A percentile compares a stretch with the other conserved stretches of the same genome.
Evolutionary conservation across 192 early-diverging fungal species (phyloP).

Genomic region (Coemansia sp.): DNA sequence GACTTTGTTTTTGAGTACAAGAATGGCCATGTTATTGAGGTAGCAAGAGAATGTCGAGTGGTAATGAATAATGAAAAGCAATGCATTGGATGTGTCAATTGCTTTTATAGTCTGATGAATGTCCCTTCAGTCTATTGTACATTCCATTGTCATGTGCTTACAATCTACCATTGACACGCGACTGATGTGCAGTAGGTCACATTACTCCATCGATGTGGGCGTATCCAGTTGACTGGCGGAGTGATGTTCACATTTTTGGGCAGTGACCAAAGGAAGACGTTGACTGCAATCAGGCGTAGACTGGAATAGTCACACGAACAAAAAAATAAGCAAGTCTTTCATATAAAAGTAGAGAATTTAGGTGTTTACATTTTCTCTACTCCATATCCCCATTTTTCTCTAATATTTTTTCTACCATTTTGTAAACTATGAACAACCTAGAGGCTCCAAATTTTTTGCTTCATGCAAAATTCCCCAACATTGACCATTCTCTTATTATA

Average conservation of each 20-base stretch:
- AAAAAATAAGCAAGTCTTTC: background rate
- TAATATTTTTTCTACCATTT: background rate
- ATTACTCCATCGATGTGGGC: background rate
- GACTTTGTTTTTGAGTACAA: background rate
- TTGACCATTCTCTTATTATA: background rate
- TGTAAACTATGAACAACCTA: background rate
- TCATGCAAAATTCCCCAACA: background rate
- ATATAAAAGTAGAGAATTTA: too few relatives aligned
- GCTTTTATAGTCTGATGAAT: background rate
- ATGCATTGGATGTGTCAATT: background rate
- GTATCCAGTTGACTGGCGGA: background rate
- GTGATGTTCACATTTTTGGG: background rate
- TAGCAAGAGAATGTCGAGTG: background rate
- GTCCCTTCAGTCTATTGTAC: background rate
- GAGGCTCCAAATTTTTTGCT: background rate
- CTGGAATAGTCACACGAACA: background rate
- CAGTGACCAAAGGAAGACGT: background rate
- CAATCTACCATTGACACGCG: background rate
- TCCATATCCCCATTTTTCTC: background rate
- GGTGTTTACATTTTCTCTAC: background rate
- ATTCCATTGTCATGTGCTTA: background rate
- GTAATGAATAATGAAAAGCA: background rate
- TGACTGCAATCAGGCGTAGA: background rate
- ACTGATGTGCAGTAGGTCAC: background rate
- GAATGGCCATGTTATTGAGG: background rate